Evolutionary conservation across 1,284 basidiomycete genomes (phyloP).

Genomic region (Ustilago curta): DNA sequence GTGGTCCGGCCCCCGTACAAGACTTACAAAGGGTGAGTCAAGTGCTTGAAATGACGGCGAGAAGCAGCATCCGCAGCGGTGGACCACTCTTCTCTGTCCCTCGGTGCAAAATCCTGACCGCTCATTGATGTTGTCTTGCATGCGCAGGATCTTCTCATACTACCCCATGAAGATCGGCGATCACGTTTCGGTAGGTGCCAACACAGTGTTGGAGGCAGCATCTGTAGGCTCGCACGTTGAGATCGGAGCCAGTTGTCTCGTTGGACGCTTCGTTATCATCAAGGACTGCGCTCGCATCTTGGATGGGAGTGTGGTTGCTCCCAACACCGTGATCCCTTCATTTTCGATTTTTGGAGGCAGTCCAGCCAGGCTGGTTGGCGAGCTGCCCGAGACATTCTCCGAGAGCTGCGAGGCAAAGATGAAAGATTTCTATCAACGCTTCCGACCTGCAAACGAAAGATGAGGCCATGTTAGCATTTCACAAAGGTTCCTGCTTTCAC

Average conservation of each 20-base stretch:
- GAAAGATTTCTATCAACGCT: constrained; percentile 81
- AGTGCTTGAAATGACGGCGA: background rate
- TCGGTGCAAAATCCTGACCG: background rate
- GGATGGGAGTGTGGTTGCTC: constrained; percentile 88
- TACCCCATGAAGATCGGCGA: constrained; percentile 98
- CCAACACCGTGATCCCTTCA: constrained; percentile 91
- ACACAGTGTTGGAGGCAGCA: constrained; percentile 90
- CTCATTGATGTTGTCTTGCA: background rate
- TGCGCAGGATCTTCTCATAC: constrained; percentile 82
- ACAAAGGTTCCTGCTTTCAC: background rate
- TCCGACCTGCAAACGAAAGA: constrained; percentile 70
- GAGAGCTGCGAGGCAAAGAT: constrained; percentile 82
- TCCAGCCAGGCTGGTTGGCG: constrained; percentile 81
- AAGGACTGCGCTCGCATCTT: constrained; percentile 92
- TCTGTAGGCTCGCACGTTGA: constrained; percentile 93
- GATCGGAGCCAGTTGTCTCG: constrained; percentile 93
- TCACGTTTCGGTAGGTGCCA: constrained; percentile 89
- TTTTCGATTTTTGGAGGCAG: constrained; percentile 87
- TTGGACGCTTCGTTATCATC: constrained; percentile 95
- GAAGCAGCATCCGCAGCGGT: no score
- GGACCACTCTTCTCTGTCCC: no score
- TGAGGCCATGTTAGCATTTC: constrained; percentile 8
- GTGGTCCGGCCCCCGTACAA: constrained; percentile 78
- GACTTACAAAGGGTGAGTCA: constrained; percentile 75
- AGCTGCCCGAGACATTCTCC: constrained; percentile 89